Evolutionary conservation across 257 asterid species (phyloP).

Genomic region (Striga asiatica): DNA sequence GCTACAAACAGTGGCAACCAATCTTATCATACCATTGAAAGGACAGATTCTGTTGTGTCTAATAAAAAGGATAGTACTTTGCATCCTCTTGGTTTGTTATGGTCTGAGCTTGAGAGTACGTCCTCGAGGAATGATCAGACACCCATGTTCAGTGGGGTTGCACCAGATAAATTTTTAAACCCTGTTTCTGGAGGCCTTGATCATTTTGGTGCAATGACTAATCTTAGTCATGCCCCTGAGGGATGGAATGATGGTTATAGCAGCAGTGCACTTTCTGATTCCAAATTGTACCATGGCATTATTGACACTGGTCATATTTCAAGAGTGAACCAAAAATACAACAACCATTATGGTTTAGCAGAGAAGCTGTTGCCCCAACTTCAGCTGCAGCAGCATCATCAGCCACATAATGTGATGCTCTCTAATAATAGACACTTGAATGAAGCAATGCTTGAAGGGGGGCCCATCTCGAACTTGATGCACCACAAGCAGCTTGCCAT

Average conservation of each 20-base stretch:
- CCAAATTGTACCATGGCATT: constrained; percentile 42
- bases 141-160: constrained; percentile 26
- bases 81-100: constrained; percentile 69
- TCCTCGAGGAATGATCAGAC: constrained; percentile 43
- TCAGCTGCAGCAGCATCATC: constrained; percentile 46
- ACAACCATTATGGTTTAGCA: constrained; percentile 42
- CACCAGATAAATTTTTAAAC: constrained; percentile 33
- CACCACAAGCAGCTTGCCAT: constrained; percentile 51
- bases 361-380: constrained; percentile 58
- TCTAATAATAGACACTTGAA: constrained; percentile 44
- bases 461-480: constrained; percentile 36
- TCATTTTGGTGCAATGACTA: constrained; percentile 31
- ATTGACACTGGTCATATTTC: constrained; percentile 41
- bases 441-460: constrained; percentile 48
- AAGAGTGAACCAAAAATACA: constrained; percentile 43
- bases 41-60: constrained; percentile 28
- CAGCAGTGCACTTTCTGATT: constrained; percentile 35
- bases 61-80: constrained; percentile 38
- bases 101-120: constrained; percentile 91
- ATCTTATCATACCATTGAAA: constrained; percentile 26
- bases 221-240: constrained; percentile 38
- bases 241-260: constrained; percentile 53
- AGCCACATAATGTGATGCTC: constrained; percentile 39
- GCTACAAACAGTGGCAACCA: constrained; percentile 28
- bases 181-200: constrained; percentile 39